Evolutionary conservation across 441 rosid species (phyloP), one percentile per base, ranked within the genome.

Genomic region (Biscutella laevigata): DNA sequence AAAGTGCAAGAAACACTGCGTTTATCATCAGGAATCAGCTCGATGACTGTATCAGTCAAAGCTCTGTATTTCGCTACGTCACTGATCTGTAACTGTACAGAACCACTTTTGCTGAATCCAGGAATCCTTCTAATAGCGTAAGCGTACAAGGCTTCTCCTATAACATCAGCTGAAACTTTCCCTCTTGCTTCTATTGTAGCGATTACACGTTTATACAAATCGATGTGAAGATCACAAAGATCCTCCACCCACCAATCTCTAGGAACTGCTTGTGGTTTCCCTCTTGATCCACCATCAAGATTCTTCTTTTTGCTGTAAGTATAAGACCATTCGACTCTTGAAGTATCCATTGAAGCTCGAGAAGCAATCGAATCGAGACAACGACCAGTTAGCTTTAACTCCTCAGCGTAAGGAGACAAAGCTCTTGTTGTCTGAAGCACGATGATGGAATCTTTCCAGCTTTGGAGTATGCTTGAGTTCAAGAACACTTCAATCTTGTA

Each of bases 181-280:
- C 83, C 86, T 55, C 73, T 83, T 1, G 82, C 57, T 69, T 77
- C 74, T 28, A 90, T 78, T n/a, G 88, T 76, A 26, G 73, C 17
- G 4, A 90, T 81, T 7, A 72, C 83, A 49, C 77, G 75, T 60
- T 71, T 84, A 63, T 79, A 90, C 58, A 84, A 53, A 53, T 81
- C 90, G 9, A 90, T 73, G 41, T 79, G 86, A 48, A 90, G 83
- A 57, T 84, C 98, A 43, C 88, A 81, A 16, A 90, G 82, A 72
- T 90, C 96, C 75, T 90, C 96, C 0, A 90, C 95, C 98, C 98
- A 90, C 98, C 95, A 87, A 30, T 90, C 98, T 51, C 70, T 76
- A 27, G 96, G 98, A 62, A 87, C 98, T 0, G 47, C 59, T 33
- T 67, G 91, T 0, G 77, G 73, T 61, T 71, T 86, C 63, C 86